Percentiles rank a stretch among this genome's conserved stretches.
Conservation (phyloP, 192 early-diverging fungal genomes). For the Backusella parvicylindrica region DNA sequence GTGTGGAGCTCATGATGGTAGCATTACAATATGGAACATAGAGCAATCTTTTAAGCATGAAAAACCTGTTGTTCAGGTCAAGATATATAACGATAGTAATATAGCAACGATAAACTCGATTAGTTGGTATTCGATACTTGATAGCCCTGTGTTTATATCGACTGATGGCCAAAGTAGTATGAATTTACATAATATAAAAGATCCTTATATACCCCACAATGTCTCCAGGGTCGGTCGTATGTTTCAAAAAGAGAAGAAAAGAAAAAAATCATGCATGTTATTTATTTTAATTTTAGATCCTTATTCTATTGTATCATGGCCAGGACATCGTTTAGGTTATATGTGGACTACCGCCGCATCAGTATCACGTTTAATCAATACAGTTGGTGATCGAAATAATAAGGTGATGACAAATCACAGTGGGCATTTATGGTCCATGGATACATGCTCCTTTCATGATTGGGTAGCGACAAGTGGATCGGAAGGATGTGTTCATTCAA, state of each 20-base stretch:
- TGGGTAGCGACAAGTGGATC: not conserved
- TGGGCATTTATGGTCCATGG: conserved; percentile 12
- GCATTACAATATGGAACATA: not conserved
- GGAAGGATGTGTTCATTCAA: not conserved
- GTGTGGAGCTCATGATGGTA: not conserved
- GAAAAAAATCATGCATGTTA: not conserved
- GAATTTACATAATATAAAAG: not conserved
- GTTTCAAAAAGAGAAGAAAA: no score
- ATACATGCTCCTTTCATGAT: not conserved
- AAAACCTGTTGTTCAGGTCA: not conserved
- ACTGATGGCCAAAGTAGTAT: not conserved
- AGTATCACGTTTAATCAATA: not conserved
- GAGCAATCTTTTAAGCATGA: not conserved
- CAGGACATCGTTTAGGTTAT: not conserved
- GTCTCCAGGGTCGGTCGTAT: not conserved
- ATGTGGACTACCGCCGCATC: not conserved
- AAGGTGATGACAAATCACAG: not conserved
- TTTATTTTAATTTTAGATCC: not conserved
- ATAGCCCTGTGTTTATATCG: not conserved
- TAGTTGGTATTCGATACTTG: not conserved
- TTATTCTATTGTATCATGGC: not conserved
- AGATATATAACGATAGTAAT: not conserved
- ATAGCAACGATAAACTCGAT: not conserved
- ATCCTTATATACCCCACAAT: not conserved
- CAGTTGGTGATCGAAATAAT: not conserved